Evolutionary conservation across 768 basidiomycete species (phyloP).

Genomic region (Infundibulicybe gibba): DNA sequence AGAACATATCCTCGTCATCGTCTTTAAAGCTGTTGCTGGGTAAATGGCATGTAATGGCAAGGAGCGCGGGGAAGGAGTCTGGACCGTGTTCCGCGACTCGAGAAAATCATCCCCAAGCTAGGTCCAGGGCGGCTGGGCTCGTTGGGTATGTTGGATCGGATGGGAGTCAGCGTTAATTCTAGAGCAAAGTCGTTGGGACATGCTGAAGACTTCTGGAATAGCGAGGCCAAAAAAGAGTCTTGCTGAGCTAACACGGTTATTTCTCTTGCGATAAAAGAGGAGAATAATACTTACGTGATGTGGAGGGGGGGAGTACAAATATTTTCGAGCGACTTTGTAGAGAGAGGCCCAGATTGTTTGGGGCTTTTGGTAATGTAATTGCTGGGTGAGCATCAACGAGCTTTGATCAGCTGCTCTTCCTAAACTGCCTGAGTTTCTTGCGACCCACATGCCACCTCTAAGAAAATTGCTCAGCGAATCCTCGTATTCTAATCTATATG

Average conservation of each 20-base stretch:
- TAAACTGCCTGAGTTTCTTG: conserved; percentile 15
- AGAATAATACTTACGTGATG: conserved; percentile 24
- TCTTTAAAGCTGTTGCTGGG: conserved; percentile 22
- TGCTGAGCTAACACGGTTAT: conserved; percentile 30
- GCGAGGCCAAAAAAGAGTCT: conserved; percentile 68
- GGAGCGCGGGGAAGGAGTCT: conserved; percentile 48
- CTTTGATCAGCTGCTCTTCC: conserved; percentile 5
- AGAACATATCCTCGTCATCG: conserved; percentile 58
- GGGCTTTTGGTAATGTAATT: conserved; percentile 75
- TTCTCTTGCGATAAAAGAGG: not conserved
- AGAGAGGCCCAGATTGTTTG: conserved; percentile 69
- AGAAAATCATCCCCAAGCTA: conserved; percentile 22
- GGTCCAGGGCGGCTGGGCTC: conserved; percentile 68
- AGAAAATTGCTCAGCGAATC: conserved; percentile 31
- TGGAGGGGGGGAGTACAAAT: conserved; percentile 35
- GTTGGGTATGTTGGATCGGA: conserved; percentile 32
- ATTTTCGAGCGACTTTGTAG: conserved; percentile 58
- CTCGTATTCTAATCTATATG: conserved; percentile 44
- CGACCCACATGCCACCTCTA: conserved; percentile 17
- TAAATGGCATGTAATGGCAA: conserved; percentile 30
- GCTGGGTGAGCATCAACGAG: conserved; percentile 47
- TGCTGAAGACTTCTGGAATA: conserved; percentile 29
- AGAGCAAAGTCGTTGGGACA: conserved; percentile 19
- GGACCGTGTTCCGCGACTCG: conserved; percentile 35
- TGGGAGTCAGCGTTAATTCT: conserved; percentile 23